Evolutionary conservation across 148 eudicot genomes (phyloP).

Genomic region (Amaranthus cruentus): DNA sequence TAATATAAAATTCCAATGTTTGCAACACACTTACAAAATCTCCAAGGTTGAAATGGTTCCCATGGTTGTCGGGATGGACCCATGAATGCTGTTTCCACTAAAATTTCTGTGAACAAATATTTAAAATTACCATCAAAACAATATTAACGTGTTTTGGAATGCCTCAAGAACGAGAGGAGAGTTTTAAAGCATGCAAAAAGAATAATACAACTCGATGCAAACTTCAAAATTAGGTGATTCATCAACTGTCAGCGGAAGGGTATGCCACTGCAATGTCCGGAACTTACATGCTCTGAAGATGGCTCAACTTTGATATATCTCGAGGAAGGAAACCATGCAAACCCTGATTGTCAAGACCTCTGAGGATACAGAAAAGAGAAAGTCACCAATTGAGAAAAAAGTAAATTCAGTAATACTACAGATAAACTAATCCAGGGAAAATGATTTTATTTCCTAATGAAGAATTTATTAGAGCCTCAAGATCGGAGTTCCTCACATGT

Average conservation of each 20-base stretch:
- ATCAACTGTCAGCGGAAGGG: not conserved
- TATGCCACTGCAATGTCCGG: not conserved
- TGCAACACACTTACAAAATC: constrained; percentile 51
- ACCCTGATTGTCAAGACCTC: constrained; percentile 94
- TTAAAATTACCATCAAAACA: not conserved
- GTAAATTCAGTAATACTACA: too few species aligned
- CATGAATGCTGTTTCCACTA: constrained; percentile 88
- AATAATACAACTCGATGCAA: not conserved
- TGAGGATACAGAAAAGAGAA: constrained; percentile 31
- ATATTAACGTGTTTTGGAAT: not conserved
- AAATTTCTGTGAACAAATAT: constrained; percentile 59
- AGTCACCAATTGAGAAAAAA: not conserved
- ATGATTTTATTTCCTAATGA: too few species aligned
- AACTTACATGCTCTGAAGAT: constrained; percentile 89
- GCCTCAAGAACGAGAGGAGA: not conserved
- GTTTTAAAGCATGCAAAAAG: not conserved
- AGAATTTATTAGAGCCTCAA: too few species aligned
- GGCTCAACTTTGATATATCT: constrained; percentile 65
- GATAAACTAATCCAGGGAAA: too few species aligned
- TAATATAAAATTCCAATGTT: not conserved
- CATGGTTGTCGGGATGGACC: constrained; percentile 70
- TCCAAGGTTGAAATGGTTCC: constrained; percentile 59
- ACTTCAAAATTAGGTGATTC: not conserved
- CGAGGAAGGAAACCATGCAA: constrained; percentile 76
- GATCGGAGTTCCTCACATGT: too few species aligned